phyloP scores from a whole-genome alignment of 192 early-diverging fungal species.

The Backusella mclennaniae region DNA sequence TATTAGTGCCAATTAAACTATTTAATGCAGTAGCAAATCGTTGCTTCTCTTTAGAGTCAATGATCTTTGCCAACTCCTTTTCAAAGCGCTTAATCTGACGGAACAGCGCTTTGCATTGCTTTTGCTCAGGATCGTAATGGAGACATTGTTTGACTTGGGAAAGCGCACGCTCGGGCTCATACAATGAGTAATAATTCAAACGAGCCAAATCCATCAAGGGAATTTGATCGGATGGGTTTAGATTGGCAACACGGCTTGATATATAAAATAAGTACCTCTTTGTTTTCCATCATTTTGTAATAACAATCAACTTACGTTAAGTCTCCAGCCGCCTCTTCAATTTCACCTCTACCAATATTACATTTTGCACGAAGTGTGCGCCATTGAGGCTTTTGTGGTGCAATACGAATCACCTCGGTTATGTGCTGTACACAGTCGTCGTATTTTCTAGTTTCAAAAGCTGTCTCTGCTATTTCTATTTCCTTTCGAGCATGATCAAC shows the following conservation, averaged over 20 bases:
- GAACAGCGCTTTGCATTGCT: slow-evolving; percentile 78
- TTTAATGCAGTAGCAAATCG: slow-evolving; percentile 60
- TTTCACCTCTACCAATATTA: slow-evolving; percentile 67
- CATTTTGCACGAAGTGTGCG: slow-evolving; percentile 71
- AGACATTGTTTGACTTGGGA: slow-evolving; percentile 81
- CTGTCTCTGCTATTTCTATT: slow-evolving; percentile 36
- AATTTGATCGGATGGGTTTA: slow-evolving; percentile 64
- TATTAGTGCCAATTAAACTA: slow-evolving; percentile 48
- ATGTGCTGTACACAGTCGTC: slow-evolving; percentile 53
- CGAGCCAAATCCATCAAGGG: slow-evolving; percentile 64
- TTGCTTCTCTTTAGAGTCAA: slow-evolving; percentile 48
- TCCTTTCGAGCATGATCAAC: slow-evolving; percentile 47
- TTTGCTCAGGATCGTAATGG: slow-evolving; percentile 87
- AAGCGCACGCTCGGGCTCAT: slow-evolving; percentile 71
- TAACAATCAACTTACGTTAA: slow-evolving; percentile 41
- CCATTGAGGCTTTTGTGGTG: slow-evolving; percentile 54
- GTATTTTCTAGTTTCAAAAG: slow-evolving; percentile 44
- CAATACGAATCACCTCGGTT: slow-evolving; percentile 50
- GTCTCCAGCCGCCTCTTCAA: slow-evolving; percentile 87
- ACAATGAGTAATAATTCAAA: slow-evolving; percentile 65
- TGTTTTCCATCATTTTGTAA: not conserved
- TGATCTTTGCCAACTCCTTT: slow-evolving; percentile 64
- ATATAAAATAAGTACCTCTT: not conserved
- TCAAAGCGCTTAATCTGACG: slow-evolving; percentile 71
- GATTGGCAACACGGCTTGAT: slow-evolving; percentile 62